Evolutionary conservation across 129 eudicot species (phyloP).

Genomic region (Ambrosia artemisiifolia): DNA sequence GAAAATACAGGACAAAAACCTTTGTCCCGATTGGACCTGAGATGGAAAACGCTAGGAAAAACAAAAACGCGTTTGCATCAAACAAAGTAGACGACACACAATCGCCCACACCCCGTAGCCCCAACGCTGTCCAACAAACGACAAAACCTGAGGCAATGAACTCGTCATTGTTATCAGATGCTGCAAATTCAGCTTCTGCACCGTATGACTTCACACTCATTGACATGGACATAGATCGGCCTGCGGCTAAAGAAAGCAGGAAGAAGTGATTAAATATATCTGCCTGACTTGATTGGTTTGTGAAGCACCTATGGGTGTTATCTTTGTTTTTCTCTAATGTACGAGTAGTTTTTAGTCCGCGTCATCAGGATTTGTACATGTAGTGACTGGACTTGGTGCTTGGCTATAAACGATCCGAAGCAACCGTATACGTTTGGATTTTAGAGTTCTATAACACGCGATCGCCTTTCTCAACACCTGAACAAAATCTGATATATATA

Average conservation of each 20-base stretch:
- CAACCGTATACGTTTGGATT: neutral
- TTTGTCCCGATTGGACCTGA: constrained; percentile 96
- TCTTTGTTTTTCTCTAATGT: neutral
- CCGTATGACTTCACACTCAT: constrained; percentile 78
- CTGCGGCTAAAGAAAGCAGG: constrained; percentile 41
- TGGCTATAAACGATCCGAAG: neutral
- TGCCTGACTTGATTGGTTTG: neutral
- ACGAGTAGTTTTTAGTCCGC: constrained; percentile 8
- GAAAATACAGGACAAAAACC: constrained; percentile 76
- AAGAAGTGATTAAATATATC: constrained; percentile 36
- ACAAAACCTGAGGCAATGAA: constrained; percentile 61
- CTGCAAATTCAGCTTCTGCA: constrained; percentile 26
- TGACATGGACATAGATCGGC: constrained; percentile 69
- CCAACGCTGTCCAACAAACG: constrained; percentile 14
- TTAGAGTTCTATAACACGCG: neutral
- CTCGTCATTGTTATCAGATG: constrained; percentile 62
- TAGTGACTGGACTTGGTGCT: constrained; percentile 25
- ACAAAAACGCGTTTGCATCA: constrained; percentile 54
- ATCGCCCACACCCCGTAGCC: constrained; percentile 19
- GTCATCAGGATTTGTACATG: constrained; percentile 47
- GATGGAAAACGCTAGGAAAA: constrained; percentile 84
- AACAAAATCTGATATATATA: neutral
- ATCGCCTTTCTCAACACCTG: neutral
- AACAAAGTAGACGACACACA: constrained; percentile 12
- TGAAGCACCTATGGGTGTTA: neutral